Evolutionary conservation across 371 early-diverging fungal species (phyloP), one percentile per base, ranked within the genome.

Genomic region (Mucor indicus): DNA sequence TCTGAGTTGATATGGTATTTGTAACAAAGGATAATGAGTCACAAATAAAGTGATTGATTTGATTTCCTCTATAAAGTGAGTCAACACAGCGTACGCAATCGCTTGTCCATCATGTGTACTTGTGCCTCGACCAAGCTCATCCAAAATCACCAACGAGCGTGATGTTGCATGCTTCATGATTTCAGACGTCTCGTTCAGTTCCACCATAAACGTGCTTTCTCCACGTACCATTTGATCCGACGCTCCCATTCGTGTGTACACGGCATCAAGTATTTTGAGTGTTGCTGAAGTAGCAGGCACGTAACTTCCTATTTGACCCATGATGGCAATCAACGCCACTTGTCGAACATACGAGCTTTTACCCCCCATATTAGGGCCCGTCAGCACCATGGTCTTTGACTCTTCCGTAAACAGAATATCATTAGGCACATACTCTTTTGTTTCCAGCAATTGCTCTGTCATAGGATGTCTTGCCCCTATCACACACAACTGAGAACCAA

Each of bases 81-180:
- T 52, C 7, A 98, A 63, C 0, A 94, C 90, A 0, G 95, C 91
- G 49, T 82, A 86, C 0, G 99, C 98, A 31, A 99, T 87, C 0
- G 95, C 84, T 23, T 91, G 72, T 0, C 99, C 99, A 55, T 99
- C 99, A 29, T 77, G 70, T 1, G 95, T 90, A 11, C 90, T 83
- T 0, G 99, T 99, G 16, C 99, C 99, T 41, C 99, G 86, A 9
- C 99, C 99, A 20, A 99, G 80, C 57, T 99, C 99, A 66, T 99
- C 99, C 60, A 99, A 77, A 25, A 99, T 89, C 1, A 95, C 89
- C 45, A 95, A 64, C 0, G 87, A 89, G 12, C 81, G 72, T 6
- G 54, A 50, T 1, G 94, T 92, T 1, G 85, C 81, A 10, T 75
- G 59, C 24, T 69, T 64, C 60, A 95, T 67, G 15, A 95, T 86